phyloP scores from a whole-genome alignment of 2,329 filamentous ascomycete genomes.

The Zarea fungicola region DNA sequence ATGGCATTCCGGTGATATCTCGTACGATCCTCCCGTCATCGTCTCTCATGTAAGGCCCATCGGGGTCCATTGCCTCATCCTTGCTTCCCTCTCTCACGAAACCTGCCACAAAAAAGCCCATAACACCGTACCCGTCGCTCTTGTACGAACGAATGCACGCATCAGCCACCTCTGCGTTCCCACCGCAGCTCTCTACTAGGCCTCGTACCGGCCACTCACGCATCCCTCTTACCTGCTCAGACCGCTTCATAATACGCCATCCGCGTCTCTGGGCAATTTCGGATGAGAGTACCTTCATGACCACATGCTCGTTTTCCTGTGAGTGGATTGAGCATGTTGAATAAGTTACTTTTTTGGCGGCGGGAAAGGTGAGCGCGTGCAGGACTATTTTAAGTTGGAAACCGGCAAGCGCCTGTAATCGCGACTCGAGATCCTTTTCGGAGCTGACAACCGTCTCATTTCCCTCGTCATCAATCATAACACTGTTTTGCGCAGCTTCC shows the following conservation, averaged over 20 bases:
- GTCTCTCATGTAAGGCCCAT: constrained; percentile 51
- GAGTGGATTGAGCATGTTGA: constrained; percentile 88
- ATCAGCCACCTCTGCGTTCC: constrained; percentile 54
- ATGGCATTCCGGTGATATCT: constrained; percentile 34
- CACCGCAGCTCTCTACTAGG: constrained; percentile 41
- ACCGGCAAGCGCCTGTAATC: constrained; percentile 67
- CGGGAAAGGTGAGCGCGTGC: constrained; percentile 79
- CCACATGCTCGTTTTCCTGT: constrained; percentile 85
- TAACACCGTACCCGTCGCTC: constrained; percentile 74
- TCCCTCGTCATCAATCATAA: constrained; percentile 54
- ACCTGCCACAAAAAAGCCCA: constrained; percentile 93
- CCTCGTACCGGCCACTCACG: constrained; percentile 68
- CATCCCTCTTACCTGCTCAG: constrained; percentile 72
- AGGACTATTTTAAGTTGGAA: constrained; percentile 79
- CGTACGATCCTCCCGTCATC: constrained; percentile 47
- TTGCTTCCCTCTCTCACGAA: constrained; percentile 51
- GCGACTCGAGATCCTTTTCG: constrained; percentile 53
- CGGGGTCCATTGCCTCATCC: constrained; percentile 17
- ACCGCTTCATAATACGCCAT: constrained; percentile 71
- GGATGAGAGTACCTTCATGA: constrained; percentile 65
- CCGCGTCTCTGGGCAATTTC: constrained; percentile 59
- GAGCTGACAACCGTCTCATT: constrained; percentile 47
- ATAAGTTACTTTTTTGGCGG: constrained; percentile 73
- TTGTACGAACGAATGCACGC: constrained; percentile 79
- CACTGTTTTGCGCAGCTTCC: constrained; percentile 24